Conservation (phyloP, 352 stramenopile species). For the Phytophthora pisi region DNA sequence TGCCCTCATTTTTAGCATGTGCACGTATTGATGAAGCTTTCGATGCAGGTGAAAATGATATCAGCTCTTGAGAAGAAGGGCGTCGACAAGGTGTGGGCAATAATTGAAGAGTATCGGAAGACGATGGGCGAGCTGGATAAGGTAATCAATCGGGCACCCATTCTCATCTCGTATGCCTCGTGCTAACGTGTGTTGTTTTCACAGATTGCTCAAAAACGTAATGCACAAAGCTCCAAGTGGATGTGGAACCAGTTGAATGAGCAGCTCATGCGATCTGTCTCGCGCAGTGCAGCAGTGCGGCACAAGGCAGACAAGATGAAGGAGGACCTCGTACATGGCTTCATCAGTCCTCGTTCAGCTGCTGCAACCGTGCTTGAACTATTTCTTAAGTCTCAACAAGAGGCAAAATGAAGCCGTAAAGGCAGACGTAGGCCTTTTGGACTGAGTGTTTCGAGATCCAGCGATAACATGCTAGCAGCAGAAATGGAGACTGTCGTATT, state of each 20-base stretch:
- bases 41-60: conserved; percentile 61
- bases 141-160: conserved; percentile 18
- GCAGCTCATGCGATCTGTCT: conserved; percentile 73
- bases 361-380: conserved; percentile 64
- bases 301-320: conserved; percentile 62
- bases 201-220: conserved; percentile 74
- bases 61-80: conserved; percentile 72
- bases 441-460: not conserved
- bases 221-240: conserved; percentile 77
- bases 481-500: not conserved
- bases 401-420: conserved; percentile 9
- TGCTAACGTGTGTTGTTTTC: not conserved
- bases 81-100: conserved; percentile 74
- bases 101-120: conserved; percentile 62
- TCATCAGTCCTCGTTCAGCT: conserved; percentile 68
- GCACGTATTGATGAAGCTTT: conserved; percentile 5
- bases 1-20: not conserved
- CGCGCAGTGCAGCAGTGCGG: conserved; percentile 48
- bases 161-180: not conserved
- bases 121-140: conserved; percentile 67
- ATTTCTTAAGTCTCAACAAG: conserved; percentile 59
- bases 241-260: conserved; percentile 85
- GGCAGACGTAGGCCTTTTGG: not conserved
- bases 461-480: not conserved
- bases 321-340: conserved; percentile 65